A percentile compares a stretch with the other conserved stretches of the same genome.
These are phyloP conservation scores for Alternaria panax DNA, from an alignment of 2,329 filamentous ascomycete species.

Conservation along the genomic window DNA sequence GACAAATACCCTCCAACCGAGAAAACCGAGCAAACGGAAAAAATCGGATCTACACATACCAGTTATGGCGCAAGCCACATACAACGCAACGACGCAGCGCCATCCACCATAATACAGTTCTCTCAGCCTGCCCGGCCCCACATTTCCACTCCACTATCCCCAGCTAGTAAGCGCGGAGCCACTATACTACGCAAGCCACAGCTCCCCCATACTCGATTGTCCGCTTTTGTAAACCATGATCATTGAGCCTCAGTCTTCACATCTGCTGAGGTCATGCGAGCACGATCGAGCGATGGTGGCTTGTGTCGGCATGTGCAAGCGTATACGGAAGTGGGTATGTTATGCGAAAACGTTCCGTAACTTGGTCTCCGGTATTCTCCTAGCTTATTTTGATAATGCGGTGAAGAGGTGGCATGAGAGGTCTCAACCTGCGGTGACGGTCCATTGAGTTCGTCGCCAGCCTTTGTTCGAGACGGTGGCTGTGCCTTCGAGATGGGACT, in stretches of 20 bases:
- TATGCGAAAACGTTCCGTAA: neutral
- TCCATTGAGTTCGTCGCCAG: conserved; percentile 48
- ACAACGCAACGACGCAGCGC: too few species aligned
- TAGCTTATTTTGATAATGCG: conserved; percentile 1
- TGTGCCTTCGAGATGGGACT: conserved; percentile 31
- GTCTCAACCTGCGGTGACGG: conserved; percentile 39
- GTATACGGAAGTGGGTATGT: too few species aligned
- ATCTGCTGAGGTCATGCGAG: neutral
- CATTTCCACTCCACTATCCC: conserved; percentile 17
- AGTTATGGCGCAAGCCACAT: neutral
- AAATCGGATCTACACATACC: neutral
- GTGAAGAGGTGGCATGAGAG: neutral
- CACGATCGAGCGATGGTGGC: conserved; percentile 2
- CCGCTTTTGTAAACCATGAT: neutral
- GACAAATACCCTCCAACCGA: neutral
- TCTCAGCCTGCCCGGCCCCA: conserved; percentile 10
- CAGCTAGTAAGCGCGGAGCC: conserved; percentile 38
- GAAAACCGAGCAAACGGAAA: neutral
- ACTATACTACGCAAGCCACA: conserved; percentile 9
- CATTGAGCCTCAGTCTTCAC: neutral
- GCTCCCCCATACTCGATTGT: neutral
- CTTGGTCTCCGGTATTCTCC: neutral
- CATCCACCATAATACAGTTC: too few species aligned
- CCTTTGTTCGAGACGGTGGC: conserved; percentile 40
- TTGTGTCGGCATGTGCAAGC: conserved; percentile 5